These are phyloP conservation scores for Kalmusia sp. DNA, from an alignment of 2,329 filamentous ascomycete species.

Conservation along the genomic window DNA sequence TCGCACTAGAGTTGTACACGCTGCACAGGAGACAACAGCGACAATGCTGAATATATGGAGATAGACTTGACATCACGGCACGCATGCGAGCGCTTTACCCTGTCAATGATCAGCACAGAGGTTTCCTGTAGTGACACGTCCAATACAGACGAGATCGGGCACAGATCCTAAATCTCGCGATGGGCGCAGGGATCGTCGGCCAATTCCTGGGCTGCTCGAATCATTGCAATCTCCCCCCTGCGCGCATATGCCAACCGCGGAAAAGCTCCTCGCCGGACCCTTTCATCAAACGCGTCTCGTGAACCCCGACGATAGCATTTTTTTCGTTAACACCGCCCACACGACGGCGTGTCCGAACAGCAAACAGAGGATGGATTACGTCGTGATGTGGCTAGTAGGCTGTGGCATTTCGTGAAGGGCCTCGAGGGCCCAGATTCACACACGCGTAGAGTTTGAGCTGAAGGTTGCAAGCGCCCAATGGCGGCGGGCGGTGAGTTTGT, in stretches of 20 bases:
- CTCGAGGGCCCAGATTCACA: not conserved
- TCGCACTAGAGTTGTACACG: not conserved
- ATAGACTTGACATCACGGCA: not conserved
- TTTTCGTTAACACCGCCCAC: not conserved
- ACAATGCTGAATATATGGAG: too few relatives aligned
- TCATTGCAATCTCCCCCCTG: not conserved
- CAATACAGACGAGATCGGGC: not conserved
- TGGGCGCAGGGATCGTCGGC: constrained; percentile 2
- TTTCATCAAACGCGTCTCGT: not conserved
- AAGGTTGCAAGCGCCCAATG: not conserved
- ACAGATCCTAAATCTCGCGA: not conserved
- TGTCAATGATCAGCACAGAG: constrained; percentile 1
- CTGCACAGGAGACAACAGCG: too few relatives aligned
- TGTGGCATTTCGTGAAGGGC: not conserved
- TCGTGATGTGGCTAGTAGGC: not conserved
- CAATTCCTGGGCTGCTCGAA: not conserved
- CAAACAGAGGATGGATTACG: not conserved
- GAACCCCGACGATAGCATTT: not conserved
- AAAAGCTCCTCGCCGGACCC: not conserved
- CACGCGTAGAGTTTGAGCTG: not conserved
- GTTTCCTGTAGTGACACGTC: not conserved
- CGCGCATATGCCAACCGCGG: not conserved
- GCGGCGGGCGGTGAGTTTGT: not conserved
- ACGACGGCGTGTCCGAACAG: not conserved
- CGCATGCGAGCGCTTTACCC: not conserved